Percentiles rank a stretch among this genome's conserved stretches.
Conservation (phyloP, 83 land plant genomes). For the Diphasiastrum complanatum region DNA sequence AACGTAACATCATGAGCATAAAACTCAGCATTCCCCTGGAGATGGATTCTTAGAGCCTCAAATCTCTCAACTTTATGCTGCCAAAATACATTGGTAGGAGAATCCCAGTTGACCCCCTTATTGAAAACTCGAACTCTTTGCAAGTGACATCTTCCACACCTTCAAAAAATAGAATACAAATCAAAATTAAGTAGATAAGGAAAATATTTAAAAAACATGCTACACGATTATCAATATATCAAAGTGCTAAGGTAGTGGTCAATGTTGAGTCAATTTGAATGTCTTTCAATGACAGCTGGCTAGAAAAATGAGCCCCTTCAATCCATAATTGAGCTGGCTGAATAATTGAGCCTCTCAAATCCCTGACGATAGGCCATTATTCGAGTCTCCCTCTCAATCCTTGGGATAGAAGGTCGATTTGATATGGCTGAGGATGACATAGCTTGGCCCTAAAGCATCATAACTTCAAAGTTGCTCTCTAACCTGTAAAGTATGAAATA, state of each 20-base stretch:
- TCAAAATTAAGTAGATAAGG: not conserved
- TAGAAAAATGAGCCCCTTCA: too few species aligned
- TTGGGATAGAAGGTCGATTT: too few species aligned
- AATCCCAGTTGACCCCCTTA: slow-evolving; percentile 71
- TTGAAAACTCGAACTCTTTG: slow-evolving; percentile 59
- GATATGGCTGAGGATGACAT: too few species aligned
- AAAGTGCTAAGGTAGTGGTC: too few species aligned
- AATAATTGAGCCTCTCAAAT: too few species aligned
- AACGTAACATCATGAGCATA: slow-evolving; percentile 61
- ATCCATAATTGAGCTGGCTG: too few species aligned
- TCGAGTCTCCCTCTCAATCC: too few species aligned
- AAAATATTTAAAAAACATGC: slow-evolving; percentile 1
- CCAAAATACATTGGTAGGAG: slow-evolving; percentile 64
- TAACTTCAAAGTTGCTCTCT: not conserved
- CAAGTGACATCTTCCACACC: slow-evolving; percentile 76
- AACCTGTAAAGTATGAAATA: not conserved
- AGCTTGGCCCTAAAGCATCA: not conserved
- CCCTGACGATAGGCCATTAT: too few species aligned
- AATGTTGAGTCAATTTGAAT: too few species aligned
- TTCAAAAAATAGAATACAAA: slow-evolving; percentile 14
- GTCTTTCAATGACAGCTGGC: too few species aligned
- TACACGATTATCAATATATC: not conserved
- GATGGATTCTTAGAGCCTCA: slow-evolving; percentile 48
- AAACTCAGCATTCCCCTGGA: slow-evolving; percentile 87
- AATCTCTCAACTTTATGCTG: slow-evolving; percentile 69